Conservation (phyloP, 495 filamentous ascomycete species). For the Xylaria cubensis region DNA sequence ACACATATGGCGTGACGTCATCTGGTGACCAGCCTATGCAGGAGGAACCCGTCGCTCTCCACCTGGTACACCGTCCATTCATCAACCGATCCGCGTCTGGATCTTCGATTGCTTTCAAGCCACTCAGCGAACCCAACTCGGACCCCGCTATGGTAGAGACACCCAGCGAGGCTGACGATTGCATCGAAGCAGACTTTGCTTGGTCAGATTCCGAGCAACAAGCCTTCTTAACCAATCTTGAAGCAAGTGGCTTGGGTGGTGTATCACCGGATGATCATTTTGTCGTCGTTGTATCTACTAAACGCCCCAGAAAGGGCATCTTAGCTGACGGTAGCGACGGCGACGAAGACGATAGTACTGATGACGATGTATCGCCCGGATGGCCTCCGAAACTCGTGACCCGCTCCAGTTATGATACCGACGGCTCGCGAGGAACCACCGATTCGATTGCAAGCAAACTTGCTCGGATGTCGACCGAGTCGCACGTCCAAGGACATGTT, state of each 20-base stretch:
- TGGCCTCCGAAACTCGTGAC: conserved; percentile 12
- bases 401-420: conserved; percentile 28
- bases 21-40: conserved; percentile 37
- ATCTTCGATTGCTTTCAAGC: conserved; percentile 51
- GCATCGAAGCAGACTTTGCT: conserved; percentile 44
- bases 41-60: conserved; percentile 27
- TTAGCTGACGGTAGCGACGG: conserved; percentile 28
- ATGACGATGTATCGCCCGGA: conserved; percentile 11
- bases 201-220: conserved; percentile 45
- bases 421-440: conserved; percentile 32
- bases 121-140: conserved; percentile 45
- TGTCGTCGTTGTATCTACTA: conserved; percentile 59
- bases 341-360: conserved; percentile 16
- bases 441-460: conserved; percentile 46
- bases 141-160: conserved; percentile 20
- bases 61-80: conserved; percentile 35
- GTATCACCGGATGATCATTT: conserved; percentile 74
- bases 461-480: conserved; percentile 46
- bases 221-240: conserved; percentile 47
- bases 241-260: conserved; percentile 69
- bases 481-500: conserved; percentile 29
- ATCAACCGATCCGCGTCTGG: conserved; percentile 48
- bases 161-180: conserved; percentile 38
- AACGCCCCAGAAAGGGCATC: conserved; percentile 42
- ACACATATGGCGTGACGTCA: conserved; percentile 49